phyloP scores from a whole-genome alignment of 2,329 filamentous ascomycete genomes.

The Pseudonectria buxi region DNA sequence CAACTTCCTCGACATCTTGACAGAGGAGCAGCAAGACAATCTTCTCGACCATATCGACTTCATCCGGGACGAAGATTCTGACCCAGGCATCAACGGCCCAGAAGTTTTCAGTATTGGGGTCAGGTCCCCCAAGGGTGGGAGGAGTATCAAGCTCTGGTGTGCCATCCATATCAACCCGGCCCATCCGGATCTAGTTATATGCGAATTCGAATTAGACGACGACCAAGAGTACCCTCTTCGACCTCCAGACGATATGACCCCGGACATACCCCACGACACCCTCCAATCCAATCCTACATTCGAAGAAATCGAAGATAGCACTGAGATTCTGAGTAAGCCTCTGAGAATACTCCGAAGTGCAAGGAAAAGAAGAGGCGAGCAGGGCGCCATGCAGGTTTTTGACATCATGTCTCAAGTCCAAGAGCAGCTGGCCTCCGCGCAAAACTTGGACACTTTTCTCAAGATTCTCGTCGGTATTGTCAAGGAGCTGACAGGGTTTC shows the following conservation, averaged over 20 bases:
- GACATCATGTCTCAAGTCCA: slow-evolving; percentile 90
- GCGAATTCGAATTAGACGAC: slow-evolving; percentile 83
- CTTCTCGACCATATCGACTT: slow-evolving; percentile 83
- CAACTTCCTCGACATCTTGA: slow-evolving; percentile 77
- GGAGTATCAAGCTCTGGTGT: slow-evolving; percentile 72
- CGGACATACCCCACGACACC: slow-evolving; percentile 65
- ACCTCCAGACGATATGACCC: slow-evolving; percentile 51
- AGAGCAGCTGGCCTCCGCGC: slow-evolving; percentile 71
- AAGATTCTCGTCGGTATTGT: slow-evolving; percentile 80
- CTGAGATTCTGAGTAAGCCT: slow-evolving; percentile 66
- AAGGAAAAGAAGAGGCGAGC: slow-evolving; percentile 67
- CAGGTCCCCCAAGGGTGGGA: slow-evolving; percentile 44
- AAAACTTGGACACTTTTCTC: slow-evolving; percentile 64
- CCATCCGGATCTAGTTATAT: slow-evolving; percentile 67
- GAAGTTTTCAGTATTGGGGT: slow-evolving; percentile 80
- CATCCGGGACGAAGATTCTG: slow-evolving; percentile 73
- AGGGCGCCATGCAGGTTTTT: slow-evolving; percentile 82
- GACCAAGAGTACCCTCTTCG: slow-evolving; percentile 63
- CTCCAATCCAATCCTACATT: slow-evolving; percentile 64
- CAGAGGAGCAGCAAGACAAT: slow-evolving; percentile 77
- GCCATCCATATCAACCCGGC: slow-evolving; percentile 69
- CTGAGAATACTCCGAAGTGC: slow-evolving; percentile 71
- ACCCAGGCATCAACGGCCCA: slow-evolving; percentile 68
- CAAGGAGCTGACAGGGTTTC: slow-evolving; percentile 85
- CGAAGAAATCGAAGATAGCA: slow-evolving; percentile 71